A percentile compares a stretch with the other conserved stretches of the same genome.
phyloP scores from a whole-genome alignment of 805 yeast genomes.

The Teunomyces lycoperdinae region DNA sequence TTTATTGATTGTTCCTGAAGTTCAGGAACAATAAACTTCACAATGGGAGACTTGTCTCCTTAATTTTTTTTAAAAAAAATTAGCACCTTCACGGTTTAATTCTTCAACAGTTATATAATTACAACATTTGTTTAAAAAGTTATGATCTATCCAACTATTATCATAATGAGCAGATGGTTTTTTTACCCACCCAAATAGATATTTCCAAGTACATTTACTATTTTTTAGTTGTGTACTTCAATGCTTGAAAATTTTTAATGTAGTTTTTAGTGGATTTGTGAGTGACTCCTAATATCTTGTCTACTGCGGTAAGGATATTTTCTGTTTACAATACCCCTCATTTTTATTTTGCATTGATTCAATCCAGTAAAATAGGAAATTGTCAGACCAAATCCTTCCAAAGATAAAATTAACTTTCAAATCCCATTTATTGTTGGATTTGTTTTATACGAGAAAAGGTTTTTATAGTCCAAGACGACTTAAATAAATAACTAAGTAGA shows the following conservation, averaged over 20 bases:
- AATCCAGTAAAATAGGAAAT: neutral
- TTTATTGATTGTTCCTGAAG: neutral
- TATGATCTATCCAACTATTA: slow-evolving; percentile 3
- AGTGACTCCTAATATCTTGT: neutral
- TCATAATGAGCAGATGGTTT: slow-evolving; percentile 1
- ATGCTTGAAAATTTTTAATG: neutral
- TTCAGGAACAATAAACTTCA: neutral
- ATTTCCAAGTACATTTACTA: neutral
- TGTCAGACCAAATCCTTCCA: neutral
- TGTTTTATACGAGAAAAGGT: no score
- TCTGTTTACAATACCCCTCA: neutral
- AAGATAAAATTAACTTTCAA: no score
- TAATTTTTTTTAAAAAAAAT: slow-evolving; percentile 4
- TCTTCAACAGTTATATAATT: slow-evolving; percentile 4
- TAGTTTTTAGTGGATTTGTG: neutral
- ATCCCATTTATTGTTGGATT: no score
- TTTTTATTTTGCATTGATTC: neutral
- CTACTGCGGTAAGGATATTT: neutral
- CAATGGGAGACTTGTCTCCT: neutral
- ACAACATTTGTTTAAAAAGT: neutral
- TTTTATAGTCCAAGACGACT: no score
- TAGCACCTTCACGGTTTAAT: slow-evolving; percentile 6
- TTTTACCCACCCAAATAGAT: neutral
- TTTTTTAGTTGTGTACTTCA: neutral
- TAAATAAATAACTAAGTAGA: no score